Evolutionary conservation across 352 stramenopile species (phyloP), one percentile per base, ranked within the genome.

Genomic region (Pythium phragmitis): DNA sequence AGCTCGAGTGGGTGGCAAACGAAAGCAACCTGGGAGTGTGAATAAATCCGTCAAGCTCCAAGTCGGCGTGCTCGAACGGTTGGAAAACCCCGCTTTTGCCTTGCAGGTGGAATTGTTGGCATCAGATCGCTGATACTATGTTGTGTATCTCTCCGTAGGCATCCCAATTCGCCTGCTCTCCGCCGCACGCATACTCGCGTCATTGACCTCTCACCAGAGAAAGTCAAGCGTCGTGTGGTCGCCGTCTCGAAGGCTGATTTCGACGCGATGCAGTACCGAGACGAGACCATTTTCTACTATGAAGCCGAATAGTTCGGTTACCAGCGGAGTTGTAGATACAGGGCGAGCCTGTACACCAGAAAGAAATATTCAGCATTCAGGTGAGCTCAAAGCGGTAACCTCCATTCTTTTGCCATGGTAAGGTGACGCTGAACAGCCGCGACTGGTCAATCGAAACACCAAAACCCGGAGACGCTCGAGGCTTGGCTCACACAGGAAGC

Each of bases 231-330:
- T 46, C 70, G 82, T 28, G 84, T 91, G 3, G 80, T 91, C 13
- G 79, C 79, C 4, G 80, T 93, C 17, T 86, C 82, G 3, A 88
- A 87, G 52, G 52, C 65, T 11, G 74, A 90, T 61, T 93, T 89
- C 53, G 60, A 79, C 7, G 62, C 62, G 16, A 65, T 93, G 41
- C 58, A 70, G 60, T 93, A 90, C 57, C 80, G 82, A 30, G 84
- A 93, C 58, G 84, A 93, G 45, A 89, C 72, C 41, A 82, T 93
- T 26, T 91, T 91, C 59, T 91, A 83, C 70, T 87, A 86, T 41
- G 73, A 85, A 53, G 73, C 85, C 7, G 60, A 60, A 19, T 67
- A 59, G 36, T 4, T 30, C 26, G 2, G 26, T 30, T 17, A 5
- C 9, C 45, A 8, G 45, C 28, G 45, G n/a, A 50, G 4, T 50